phyloP scores from a whole-genome alignment of 306 rosid species.

The Cucurbita maxima region DNA sequence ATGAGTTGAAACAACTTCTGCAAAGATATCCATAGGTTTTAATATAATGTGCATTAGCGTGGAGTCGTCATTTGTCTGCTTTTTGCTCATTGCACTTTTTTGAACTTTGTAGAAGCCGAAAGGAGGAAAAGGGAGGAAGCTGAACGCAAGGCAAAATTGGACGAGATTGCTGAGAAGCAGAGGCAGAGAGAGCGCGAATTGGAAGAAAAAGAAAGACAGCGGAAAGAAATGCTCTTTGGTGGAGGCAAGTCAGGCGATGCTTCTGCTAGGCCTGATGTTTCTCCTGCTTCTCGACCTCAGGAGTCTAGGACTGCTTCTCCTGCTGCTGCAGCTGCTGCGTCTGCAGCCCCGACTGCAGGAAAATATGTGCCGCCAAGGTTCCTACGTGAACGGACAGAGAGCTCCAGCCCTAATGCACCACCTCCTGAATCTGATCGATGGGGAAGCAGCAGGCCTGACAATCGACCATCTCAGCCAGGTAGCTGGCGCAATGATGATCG shows the following conservation, averaged over 20 bases:
- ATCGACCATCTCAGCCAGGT: slow-evolving; percentile 20
- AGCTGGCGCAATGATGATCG: slow-evolving; percentile 72
- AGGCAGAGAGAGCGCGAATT: slow-evolving; percentile 64
- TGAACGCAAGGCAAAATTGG: slow-evolving; percentile 61
- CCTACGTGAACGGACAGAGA: slow-evolving; percentile 33
- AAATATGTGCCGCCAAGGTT: slow-evolving; percentile 68
- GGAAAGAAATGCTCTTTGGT: slow-evolving; percentile 38
- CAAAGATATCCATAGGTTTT: neutral
- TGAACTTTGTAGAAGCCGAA: slow-evolving; percentile 56
- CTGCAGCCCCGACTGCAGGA: slow-evolving; percentile 18
- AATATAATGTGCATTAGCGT: neutral
- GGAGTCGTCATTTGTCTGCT: neutral
- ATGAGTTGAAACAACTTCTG: neutral
- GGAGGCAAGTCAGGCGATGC: slow-evolving; percentile 29
- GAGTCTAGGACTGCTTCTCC: slow-evolving; percentile 33
- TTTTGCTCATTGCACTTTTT: neutral
- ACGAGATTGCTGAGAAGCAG: slow-evolving; percentile 66
- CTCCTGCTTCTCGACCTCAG: slow-evolving; percentile 18
- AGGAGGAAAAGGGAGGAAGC: slow-evolving; percentile 55
- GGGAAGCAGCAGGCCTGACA: slow-evolving; percentile 20
- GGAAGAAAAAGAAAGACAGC: slow-evolving; percentile 59
- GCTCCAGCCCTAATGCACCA: slow-evolving; percentile 17
- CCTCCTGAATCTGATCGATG: slow-evolving; percentile 53
- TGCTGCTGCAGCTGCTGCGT: slow-evolving; percentile 18
- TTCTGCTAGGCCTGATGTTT: slow-evolving; percentile 22